Percentiles rank a stretch among this genome's conserved stretches.
Conservation (phyloP, 2,329 filamentous ascomycete genomes). For the Helotiales sp. region DNA sequence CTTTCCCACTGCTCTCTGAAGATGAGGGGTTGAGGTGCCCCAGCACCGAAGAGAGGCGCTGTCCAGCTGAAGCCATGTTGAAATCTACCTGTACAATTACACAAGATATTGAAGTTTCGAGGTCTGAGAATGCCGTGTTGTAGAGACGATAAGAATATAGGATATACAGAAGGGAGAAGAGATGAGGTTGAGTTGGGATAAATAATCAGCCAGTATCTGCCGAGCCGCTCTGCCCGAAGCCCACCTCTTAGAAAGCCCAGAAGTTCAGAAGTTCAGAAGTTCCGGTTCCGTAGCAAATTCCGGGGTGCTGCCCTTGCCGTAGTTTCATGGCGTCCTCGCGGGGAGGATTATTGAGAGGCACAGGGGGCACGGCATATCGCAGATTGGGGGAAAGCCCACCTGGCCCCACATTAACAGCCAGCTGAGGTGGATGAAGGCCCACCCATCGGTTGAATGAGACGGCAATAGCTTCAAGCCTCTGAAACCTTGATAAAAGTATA, state of each 20-base stretch:
- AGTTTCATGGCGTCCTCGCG: neutral
- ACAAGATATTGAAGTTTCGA: too few species aligned
- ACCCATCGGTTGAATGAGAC: neutral
- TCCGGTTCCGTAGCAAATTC: neutral
- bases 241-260: too few species aligned
- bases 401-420: neutral
- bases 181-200: neutral
- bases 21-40: slow-evolving; percentile 44
- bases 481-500: neutral
- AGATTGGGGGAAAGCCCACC: neutral
- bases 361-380: too few species aligned
- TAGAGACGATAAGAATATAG: neutral
- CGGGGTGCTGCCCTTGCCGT: neutral
- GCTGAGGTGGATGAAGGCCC: neutral
- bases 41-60: slow-evolving; percentile 45
- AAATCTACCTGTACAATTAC: neutral
- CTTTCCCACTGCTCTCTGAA: slow-evolving; percentile 52
- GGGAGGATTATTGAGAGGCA: neutral
- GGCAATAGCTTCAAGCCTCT: neutral
- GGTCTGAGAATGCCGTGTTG: too few species aligned
- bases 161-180: neutral
- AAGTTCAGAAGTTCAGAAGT: too few species aligned
- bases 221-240: neutral
- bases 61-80: slow-evolving; percentile 33
- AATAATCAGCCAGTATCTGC: slow-evolving; percentile 11